These are phyloP conservation scores for Sporodiniella umbellata DNA, from an alignment of 371 early-diverging fungal species.

Conservation along the genomic window DNA sequence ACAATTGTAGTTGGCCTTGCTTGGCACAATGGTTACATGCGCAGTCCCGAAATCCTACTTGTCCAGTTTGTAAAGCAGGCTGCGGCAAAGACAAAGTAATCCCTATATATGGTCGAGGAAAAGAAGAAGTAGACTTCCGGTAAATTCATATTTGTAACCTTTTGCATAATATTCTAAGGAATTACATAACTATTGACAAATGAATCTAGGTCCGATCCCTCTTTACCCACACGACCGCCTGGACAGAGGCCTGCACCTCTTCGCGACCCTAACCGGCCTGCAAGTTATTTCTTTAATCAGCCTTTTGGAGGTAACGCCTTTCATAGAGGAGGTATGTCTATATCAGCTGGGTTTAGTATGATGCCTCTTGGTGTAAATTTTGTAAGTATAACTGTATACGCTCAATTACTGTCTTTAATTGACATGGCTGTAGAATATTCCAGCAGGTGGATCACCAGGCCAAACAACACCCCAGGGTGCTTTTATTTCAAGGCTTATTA, in stretches of 20 bases:
- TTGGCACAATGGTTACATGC: constrained; percentile 72
- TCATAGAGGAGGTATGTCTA: constrained; percentile 44
- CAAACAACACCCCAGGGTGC: constrained; percentile 52
- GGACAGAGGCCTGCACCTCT: constrained; percentile 68
- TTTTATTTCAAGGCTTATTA: constrained; percentile 63
- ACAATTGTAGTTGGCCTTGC: constrained; percentile 58
- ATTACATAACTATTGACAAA: neutral
- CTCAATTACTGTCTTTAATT: neutral
- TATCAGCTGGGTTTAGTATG: constrained; percentile 52
- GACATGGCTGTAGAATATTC: constrained; percentile 30
- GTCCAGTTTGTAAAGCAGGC: constrained; percentile 79
- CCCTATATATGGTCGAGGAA: constrained; percentile 75
- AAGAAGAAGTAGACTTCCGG: constrained; percentile 72
- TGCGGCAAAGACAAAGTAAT: constrained; percentile 78
- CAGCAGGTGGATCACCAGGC: constrained; percentile 12
- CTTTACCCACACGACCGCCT: constrained; percentile 65
- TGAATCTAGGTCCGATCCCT: constrained; percentile 29
- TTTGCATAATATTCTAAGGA: neutral
- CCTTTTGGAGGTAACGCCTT: constrained; percentile 49
- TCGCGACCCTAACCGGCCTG: constrained; percentile 47
- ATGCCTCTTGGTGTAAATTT: constrained; percentile 67
- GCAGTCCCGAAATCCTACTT: constrained; percentile 61
- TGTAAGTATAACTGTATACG: constrained; percentile 26
- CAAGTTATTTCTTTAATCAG: constrained; percentile 42
- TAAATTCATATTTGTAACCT: too few species aligned